A percentile compares a stretch with the other conserved stretches of the same genome.
Conservation (phyloP, 1,284 basidiomycete genomes). For the Polyporus tsugae region DNA sequence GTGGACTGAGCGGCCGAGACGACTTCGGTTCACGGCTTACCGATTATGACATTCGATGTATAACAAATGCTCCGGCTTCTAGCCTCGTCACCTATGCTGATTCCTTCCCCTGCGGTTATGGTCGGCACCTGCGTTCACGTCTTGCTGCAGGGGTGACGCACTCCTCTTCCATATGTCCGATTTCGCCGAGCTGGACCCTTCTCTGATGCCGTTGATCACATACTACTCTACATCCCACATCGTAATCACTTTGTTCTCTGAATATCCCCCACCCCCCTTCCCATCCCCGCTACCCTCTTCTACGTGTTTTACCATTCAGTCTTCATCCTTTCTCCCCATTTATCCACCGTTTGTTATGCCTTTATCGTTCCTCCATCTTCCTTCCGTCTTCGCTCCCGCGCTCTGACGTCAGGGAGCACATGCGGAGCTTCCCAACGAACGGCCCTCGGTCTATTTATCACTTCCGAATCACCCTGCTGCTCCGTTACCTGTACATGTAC, state of each 20-base stretch:
- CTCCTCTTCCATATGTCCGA: background rate
- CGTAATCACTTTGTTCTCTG: conserved; percentile 26
- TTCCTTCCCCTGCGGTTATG: conserved; percentile 2
- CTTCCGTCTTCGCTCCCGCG: background rate
- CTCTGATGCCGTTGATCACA: conserved; percentile 13
- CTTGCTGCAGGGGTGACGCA: conserved; percentile 1
- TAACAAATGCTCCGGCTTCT: conserved; percentile 14
- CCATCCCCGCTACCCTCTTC: conserved; percentile 3
- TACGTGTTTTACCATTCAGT: background rate
- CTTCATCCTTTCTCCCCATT: background rate
- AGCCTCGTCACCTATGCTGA: conserved; percentile 22
- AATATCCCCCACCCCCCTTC: conserved; percentile 8
- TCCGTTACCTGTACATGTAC: conserved; percentile 24
- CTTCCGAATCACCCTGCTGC: conserved; percentile 7
- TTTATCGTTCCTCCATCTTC: background rate
- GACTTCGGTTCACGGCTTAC: background rate
- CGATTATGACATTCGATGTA: conserved; percentile 3
- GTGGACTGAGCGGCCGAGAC: background rate
- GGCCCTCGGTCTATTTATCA: conserved; percentile 24
- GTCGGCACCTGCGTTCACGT: conserved; percentile 8
- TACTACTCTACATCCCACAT: conserved; percentile 17
- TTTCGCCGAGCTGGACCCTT: conserved; percentile 24
- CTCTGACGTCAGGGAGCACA: background rate
- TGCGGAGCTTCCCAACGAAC: conserved; percentile 14
- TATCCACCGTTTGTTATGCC: background rate